These are phyloP conservation scores for Tylopilus plumbeoviolaceoides DNA, from an alignment of 768 basidiomycete species.

Conservation along the genomic window DNA sequence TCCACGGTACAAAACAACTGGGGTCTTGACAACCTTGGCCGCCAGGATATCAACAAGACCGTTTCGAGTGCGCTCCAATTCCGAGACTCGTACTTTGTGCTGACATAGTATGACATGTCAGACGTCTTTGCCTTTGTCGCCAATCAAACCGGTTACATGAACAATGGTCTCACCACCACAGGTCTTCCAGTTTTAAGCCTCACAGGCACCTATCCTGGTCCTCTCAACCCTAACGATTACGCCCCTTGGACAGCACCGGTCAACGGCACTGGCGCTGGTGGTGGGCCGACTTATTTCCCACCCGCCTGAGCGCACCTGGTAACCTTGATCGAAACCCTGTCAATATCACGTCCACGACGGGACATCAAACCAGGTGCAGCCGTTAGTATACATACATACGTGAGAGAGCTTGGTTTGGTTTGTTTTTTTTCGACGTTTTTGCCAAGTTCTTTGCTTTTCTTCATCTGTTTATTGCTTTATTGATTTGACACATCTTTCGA, in stretches of 20 bases:
- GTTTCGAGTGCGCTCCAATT: conserved; percentile 10
- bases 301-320: conserved; percentile 27
- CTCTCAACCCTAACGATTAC: conserved; percentile 39
- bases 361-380: too few relatives aligned
- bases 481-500: too few relatives aligned
- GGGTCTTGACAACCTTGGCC: conserved; percentile 55
- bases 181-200: conserved; percentile 37
- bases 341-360: too few relatives aligned
- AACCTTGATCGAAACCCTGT: neutral
- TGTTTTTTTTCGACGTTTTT: too few relatives aligned
- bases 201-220: conserved; percentile 39
- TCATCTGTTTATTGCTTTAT: too few relatives aligned
- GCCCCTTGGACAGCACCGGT: conserved; percentile 43
- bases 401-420: too few relatives aligned
- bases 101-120: conserved; percentile 1
- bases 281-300: conserved; percentile 36
- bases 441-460: too few relatives aligned
- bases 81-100: neutral
- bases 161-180: conserved; percentile 29
- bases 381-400: too few relatives aligned
- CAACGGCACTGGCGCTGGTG: conserved; percentile 36
- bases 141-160: conserved; percentile 39
- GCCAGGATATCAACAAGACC: conserved; percentile 50
- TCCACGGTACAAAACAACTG: conserved; percentile 59
- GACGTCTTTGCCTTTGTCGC: conserved; percentile 56